These are phyloP conservation scores for Colletotrichum siamense DNA, from an alignment of 2,329 filamentous ascomycete genomes.

Conservation along the genomic window DNA sequence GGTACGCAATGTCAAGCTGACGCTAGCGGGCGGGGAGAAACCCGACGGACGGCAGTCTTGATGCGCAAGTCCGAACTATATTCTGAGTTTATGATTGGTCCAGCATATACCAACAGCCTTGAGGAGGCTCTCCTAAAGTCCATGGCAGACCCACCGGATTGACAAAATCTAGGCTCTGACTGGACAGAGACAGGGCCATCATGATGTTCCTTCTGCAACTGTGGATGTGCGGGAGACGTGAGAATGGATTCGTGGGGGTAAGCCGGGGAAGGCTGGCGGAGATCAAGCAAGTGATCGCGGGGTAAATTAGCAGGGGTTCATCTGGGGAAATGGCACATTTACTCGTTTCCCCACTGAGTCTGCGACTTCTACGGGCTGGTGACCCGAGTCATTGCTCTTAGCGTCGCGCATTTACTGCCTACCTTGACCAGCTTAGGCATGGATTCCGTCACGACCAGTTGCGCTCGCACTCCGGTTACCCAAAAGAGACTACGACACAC, in stretches of 20 bases:
- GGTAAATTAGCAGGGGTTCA: not conserved
- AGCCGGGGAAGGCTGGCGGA: not conserved
- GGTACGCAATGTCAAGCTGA: not conserved
- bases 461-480: not conserved
- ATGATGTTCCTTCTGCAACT: not conserved
- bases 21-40: not conserved
- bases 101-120: not conserved
- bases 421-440: not conserved
- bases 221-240: not conserved
- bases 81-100: not conserved
- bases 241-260: not conserved
- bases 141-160: not conserved
- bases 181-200: not conserved
- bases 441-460: not conserved
- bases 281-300: not conserved
- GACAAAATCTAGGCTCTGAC: not conserved
- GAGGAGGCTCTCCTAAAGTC: not conserved
- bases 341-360: not conserved
- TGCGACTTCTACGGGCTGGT: not conserved
- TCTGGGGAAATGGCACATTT: not conserved
- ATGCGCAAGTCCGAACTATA: not conserved
- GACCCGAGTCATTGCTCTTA: not conserved
- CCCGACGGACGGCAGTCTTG: not conserved
- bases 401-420: not conserved
- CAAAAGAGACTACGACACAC: not conserved